Percentiles rank a stretch among this genome's conserved stretches.
Evolutionary conservation across 2,329 filamentous ascomycete species (phyloP).

Genomic region (Paecilomyces fulvus): DNA sequence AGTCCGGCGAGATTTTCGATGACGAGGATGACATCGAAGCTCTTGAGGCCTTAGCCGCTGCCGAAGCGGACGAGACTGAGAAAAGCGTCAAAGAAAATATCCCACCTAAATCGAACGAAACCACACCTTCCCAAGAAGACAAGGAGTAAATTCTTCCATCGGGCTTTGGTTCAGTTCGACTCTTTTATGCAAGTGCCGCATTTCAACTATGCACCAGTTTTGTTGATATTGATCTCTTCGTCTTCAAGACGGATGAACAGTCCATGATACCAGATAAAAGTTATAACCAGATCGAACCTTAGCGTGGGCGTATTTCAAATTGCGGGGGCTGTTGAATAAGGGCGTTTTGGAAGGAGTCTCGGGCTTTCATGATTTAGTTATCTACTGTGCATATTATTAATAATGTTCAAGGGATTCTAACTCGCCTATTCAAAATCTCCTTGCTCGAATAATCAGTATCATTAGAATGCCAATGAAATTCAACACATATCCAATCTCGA

Average conservation of each 20-base stretch:
- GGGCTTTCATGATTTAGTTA: background rate
- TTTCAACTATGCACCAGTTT: background rate
- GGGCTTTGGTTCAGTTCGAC: background rate
- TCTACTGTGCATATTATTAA: background rate
- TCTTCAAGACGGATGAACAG: too few species aligned
- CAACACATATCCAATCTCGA: too few species aligned
- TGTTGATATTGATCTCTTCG: background rate
- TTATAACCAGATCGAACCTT: too few species aligned
- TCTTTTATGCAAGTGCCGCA: background rate
- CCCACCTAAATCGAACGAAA: background rate
- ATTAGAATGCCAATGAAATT: background rate
- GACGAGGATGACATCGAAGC: constrained; percentile 34
- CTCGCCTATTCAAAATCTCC: background rate
- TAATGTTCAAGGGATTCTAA: background rate
- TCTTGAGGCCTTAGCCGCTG: constrained; percentile 30
- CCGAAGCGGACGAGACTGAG: constrained; percentile 9
- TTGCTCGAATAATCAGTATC: background rate
- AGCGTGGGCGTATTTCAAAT: too few species aligned
- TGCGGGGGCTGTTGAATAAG: background rate
- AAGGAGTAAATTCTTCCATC: background rate
- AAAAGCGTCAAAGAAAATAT: constrained; percentile 1
- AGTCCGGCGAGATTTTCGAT: constrained; percentile 16
- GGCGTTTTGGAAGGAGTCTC: background rate
- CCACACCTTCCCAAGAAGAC: background rate
- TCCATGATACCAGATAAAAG: too few species aligned